Percentiles rank a stretch among this genome's conserved stretches.
These are phyloP conservation scores for Pleurotus cornucopiae DNA, from an alignment of 768 basidiomycete species.

Conservation along the genomic window DNA sequence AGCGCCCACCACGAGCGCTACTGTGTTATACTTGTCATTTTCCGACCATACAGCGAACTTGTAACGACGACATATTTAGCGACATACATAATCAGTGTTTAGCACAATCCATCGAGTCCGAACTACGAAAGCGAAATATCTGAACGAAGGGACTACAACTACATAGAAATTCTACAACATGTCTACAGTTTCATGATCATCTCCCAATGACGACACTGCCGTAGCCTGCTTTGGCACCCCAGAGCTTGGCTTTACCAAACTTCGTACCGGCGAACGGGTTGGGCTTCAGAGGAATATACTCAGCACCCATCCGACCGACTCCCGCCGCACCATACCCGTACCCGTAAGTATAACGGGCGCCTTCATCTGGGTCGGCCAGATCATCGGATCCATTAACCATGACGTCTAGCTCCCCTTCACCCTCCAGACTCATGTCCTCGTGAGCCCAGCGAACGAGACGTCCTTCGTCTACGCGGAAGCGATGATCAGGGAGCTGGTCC, in stretches of 20 bases:
- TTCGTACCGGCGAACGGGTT: neutral
- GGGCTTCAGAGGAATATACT: slow-evolving; percentile 10
- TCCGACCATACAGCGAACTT: too few relatives aligned
- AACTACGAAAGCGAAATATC: too few relatives aligned
- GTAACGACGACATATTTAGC: too few relatives aligned
- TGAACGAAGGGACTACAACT: neutral
- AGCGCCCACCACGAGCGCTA: neutral
- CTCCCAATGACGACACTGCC: slow-evolving; percentile 6
- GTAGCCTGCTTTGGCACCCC: slow-evolving; percentile 4
- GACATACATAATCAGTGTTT: too few relatives aligned
- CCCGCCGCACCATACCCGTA: slow-evolving; percentile 5
- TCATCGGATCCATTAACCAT: slow-evolving; percentile 6
- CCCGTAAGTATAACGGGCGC: neutral
- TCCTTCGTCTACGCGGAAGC: slow-evolving; percentile 6
- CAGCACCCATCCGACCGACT: neutral
- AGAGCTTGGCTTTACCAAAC: neutral
- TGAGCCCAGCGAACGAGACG: slow-evolving; percentile 5
- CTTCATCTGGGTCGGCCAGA: neutral
- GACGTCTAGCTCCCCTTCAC: slow-evolving; percentile 1
- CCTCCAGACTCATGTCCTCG: slow-evolving; percentile 5
- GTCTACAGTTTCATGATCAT: neutral
- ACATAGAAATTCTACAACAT: neutral
- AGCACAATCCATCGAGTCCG: too few relatives aligned
- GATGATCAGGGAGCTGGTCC: neutral
- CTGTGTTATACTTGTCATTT: neutral